Percentiles rank a stretch among this genome's conserved stretches.
Evolutionary conservation across 2,329 filamentous ascomycete genomes (phyloP).

Genomic region (Colletotrichum euphorbiae): DNA sequence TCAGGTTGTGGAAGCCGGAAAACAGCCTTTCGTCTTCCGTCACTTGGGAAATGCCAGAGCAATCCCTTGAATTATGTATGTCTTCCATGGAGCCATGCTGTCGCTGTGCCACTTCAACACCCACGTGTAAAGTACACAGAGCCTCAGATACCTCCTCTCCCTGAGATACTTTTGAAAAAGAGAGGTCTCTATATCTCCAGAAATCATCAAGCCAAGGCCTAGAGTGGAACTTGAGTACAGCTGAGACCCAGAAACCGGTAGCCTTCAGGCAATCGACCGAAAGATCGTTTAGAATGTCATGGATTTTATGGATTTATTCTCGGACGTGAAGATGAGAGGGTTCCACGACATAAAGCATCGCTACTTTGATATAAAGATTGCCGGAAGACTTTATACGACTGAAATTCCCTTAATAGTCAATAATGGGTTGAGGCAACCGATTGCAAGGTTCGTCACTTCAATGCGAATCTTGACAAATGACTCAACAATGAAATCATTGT

Average conservation of each 20-base stretch:
- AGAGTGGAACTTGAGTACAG: conserved; percentile 27
- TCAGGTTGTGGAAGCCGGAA: conserved; percentile 43
- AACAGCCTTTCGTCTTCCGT: conserved; percentile 36
- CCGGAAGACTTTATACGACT: too few relatives aligned
- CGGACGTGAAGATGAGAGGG: too few relatives aligned
- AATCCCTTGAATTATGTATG: neutral
- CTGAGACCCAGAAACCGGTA: conserved; percentile 7
- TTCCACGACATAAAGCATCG: too few relatives aligned
- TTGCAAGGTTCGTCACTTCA: too few relatives aligned
- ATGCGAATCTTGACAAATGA: too few relatives aligned
- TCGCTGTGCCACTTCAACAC: conserved; percentile 5
- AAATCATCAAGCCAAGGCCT: conserved; percentile 33
- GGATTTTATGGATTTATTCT: too few relatives aligned
- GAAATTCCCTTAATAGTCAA: too few relatives aligned
- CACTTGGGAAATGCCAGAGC: neutral
- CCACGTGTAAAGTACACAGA: conserved; percentile 12
- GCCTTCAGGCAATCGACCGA: conserved; percentile 3
- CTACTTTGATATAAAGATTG: too few relatives aligned
- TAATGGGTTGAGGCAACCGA: too few relatives aligned
- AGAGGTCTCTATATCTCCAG: conserved; percentile 24
- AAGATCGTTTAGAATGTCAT: too few relatives aligned
- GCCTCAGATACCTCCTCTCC: neutral
- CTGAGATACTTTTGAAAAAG: conserved; percentile 10
- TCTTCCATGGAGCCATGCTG: neutral
- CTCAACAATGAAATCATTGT: too few relatives aligned